Base-by-base conservation (phyloP, 345 rosid genomes). In the Salix brachista region DNA sequence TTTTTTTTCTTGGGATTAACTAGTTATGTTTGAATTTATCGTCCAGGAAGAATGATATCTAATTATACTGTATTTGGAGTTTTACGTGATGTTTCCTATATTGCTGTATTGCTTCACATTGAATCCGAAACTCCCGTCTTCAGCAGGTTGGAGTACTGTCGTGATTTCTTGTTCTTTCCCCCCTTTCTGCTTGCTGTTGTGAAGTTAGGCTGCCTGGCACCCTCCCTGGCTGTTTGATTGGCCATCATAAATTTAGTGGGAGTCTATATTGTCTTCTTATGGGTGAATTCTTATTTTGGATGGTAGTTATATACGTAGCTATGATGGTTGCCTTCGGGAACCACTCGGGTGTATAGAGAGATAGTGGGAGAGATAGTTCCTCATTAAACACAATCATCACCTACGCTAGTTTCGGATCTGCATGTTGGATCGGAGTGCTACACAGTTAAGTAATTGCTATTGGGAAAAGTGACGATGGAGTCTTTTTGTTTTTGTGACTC, bases 331-430 rank as follows among this genome's bases (percentile, higher is more conserved):
- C 77, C 78, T 70, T 42, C 72, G 42, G 36, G 72, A 28, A 65
- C 44, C 14, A 42, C 12, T 60, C 75, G 75, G 36, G 48, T 78
- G 48, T 78, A 84, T 79, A 79, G 80, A 75, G 69, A 69, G 67
- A 75, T 32, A 28, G 28, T 30, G 77, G 77, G 80, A 75, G 69
- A 69, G 67, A 75, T 3, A 28, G 34, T 30, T 32, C 34, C 34
- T 32, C 34, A 1, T 32, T 4, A 32, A 32, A 32, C 34, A 32
- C 34, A 32, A 32, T 32, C 4, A 32, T 32, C 34, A 32, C 34
- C 34, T 32, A 32, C 34, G 34, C 34, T 32, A 32, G 34, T 32
- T 32, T 32, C 34, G 34, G 34, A 32, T 32, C 34, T 32, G 34
- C 34, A 32, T 32, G 36, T 34, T 34, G 36, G 36, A 4, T 0